Evolutionary conservation across 2,329 filamentous ascomycete species (phyloP).

Genomic region (Arthroderma sp.): DNA sequence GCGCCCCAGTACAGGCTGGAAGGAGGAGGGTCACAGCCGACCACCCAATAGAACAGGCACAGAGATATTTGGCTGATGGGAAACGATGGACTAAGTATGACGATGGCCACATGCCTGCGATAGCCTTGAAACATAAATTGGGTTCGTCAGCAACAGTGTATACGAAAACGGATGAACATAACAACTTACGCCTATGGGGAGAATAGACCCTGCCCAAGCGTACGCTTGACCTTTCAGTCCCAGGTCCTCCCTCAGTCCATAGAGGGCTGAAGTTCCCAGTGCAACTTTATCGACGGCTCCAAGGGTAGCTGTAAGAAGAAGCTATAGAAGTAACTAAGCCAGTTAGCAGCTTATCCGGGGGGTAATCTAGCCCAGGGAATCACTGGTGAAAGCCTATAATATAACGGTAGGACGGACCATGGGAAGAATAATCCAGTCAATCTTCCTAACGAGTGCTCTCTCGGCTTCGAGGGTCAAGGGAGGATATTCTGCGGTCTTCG

Average conservation of each 20-base stretch:
- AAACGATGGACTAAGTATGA: slow-evolving; percentile 36
- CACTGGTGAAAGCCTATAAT: background rate
- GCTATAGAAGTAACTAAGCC: slow-evolving; percentile 9
- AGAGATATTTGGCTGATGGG: slow-evolving; percentile 41
- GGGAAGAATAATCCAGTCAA: slow-evolving; percentile 46
- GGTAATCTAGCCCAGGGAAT: background rate
- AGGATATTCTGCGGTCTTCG: slow-evolving; percentile 14
- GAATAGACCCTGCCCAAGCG: slow-evolving; percentile 35
- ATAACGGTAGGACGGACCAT: slow-evolving; percentile 34
- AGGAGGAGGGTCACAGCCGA: slow-evolving; percentile 37
- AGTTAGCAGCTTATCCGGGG: background rate
- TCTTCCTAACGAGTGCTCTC: slow-evolving; percentile 37
- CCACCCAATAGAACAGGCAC: slow-evolving; percentile 44
- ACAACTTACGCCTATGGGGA: slow-evolving; percentile 18
- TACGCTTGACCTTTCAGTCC: slow-evolving; percentile 41
- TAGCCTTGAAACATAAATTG: slow-evolving; percentile 25
- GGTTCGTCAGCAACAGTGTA: background rate
- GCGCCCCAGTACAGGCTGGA: slow-evolving; percentile 35
- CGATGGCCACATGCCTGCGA: slow-evolving; percentile 36
- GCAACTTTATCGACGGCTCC: slow-evolving; percentile 23
- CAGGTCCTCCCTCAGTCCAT: slow-evolving; percentile 41
- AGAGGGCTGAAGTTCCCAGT: slow-evolving; percentile 38
- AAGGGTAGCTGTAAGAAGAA: slow-evolving; percentile 21
- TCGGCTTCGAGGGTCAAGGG: slow-evolving; percentile 19
- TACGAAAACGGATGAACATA: no score